These are phyloP conservation scores for Carallia pectinifolia DNA, from an alignment of 345 rosid genomes.

Conservation along the genomic window DNA sequence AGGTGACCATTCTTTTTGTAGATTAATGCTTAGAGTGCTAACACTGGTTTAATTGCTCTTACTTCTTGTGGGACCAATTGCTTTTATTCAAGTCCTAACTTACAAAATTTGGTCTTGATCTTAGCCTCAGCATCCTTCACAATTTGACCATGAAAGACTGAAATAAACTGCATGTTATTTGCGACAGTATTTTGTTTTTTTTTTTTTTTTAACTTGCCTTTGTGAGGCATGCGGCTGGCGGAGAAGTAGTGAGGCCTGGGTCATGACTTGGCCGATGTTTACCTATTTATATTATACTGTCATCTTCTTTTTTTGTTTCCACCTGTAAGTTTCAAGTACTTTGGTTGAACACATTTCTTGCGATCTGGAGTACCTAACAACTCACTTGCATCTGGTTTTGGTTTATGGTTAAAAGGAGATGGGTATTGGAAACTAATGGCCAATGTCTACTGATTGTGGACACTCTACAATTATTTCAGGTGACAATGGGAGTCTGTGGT, in stretches of 20 bases:
- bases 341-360: neutral
- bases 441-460: too few relatives aligned
- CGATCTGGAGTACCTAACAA: neutral
- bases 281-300: neutral
- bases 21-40: neutral
- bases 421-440: too few relatives aligned
- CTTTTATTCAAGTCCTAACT: too few relatives aligned
- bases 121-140: too few relatives aligned
- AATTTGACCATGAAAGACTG: too few relatives aligned
- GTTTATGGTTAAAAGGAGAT: neutral
- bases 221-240: neutral
- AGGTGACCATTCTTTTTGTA: conserved; percentile 42
- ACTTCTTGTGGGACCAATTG: too few relatives aligned
- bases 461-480: conserved; percentile 38
- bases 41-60: too few relatives aligned
- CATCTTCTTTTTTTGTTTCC: neutral
- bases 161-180: too few relatives aligned
- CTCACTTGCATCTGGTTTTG: neutral
- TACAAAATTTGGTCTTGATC: too few relatives aligned
- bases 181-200: too few relatives aligned
- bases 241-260: neutral
- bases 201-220: neutral
- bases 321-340: neutral
- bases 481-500: conserved; percentile 98
- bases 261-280: neutral